Evolutionary conservation across 257 asterid species (phyloP), one percentile per base, ranked within the genome.

Genomic region (Nemophila menziesii): DNA sequence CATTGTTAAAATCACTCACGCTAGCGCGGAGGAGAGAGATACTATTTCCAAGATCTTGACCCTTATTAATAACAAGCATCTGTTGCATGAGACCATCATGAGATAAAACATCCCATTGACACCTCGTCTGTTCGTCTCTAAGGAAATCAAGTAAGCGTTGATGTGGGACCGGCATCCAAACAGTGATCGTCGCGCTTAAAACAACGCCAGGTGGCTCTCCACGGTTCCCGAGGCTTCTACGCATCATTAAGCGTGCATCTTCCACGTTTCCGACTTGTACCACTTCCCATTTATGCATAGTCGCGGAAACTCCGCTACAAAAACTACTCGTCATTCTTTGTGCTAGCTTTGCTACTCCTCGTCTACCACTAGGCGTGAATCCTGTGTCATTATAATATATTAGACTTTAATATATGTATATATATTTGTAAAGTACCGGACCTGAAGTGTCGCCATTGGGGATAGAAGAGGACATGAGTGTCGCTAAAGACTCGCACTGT

Each of bases 131-230:
- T 64, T 78, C 92, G 22, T 66, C 58, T 59, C 71, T 67, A 20
- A 87, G 61, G 68, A 77, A 83, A 17, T 75, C 86, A 20, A 83
- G 57, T 37, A 87, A 60, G 5, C 62, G 70, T 2, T 54, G 66
- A 2, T 57, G 73, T 1, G 75, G 45, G 1, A 83, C 70, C 0
- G 97, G 95, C 73, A 89, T 44, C 92, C 90, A 73, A 22, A 78
- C 67, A 33, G 82, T 70, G 4, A 72, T 72, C 1, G 84, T 44
- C 18, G 97, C 95, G 41, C 97, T 78, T 76, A 89, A 26, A 47
- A 89, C 68, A 33, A 77, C 50, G 20, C 94, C 97, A 1, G 70
- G 60, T 16, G 95, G 92, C 63, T 78, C 95, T 17, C 86, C 92
- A 10, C 67, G 72, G 46, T 64, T 55, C 34, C 86, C 86, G 4